Conservation (phyloP, 257 asterid species). For the Capsicum baccatum region DNA sequence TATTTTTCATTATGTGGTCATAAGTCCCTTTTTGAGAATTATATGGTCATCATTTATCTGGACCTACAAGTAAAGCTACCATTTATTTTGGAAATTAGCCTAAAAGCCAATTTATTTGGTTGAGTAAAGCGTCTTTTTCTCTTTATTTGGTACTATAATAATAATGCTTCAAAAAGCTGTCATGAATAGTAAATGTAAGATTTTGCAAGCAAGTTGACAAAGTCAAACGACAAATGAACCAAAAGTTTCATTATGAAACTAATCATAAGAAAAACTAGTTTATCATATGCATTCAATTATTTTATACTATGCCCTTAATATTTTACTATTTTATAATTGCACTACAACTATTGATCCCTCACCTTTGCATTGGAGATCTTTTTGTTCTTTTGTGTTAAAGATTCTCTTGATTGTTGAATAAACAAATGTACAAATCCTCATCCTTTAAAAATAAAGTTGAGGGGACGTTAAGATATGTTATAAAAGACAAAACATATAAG, state of each 20-base stretch:
- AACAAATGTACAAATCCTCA: background rate
- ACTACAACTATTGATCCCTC: constrained; percentile 10
- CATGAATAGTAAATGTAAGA: background rate
- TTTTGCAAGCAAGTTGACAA: constrained; percentile 2
- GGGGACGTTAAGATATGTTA: background rate
- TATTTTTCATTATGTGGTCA: background rate
- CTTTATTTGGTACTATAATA: background rate
- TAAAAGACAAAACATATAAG: too few species aligned
- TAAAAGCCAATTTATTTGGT: constrained; percentile 20
- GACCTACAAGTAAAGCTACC: constrained; percentile 1
- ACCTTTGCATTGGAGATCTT: constrained; percentile 22
- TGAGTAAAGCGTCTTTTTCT: constrained; percentile 18
- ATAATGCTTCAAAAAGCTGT: constrained; percentile 21
- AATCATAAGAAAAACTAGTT: constrained; percentile 16
- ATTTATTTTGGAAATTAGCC: constrained; percentile 22
- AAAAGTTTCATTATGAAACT: constrained; percentile 18
- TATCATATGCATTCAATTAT: background rate
- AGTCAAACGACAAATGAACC: constrained; percentile 25
- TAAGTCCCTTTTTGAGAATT: background rate
- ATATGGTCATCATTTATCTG: constrained; percentile 1
- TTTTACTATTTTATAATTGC: background rate
- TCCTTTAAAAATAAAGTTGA: background rate
- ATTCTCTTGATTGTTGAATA: background rate
- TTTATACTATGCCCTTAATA: background rate
- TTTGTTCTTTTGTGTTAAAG: constrained; percentile 20